Base-by-base conservation (phyloP, 73 alveolate species). In the Tetrahymena thermophila region DNA sequence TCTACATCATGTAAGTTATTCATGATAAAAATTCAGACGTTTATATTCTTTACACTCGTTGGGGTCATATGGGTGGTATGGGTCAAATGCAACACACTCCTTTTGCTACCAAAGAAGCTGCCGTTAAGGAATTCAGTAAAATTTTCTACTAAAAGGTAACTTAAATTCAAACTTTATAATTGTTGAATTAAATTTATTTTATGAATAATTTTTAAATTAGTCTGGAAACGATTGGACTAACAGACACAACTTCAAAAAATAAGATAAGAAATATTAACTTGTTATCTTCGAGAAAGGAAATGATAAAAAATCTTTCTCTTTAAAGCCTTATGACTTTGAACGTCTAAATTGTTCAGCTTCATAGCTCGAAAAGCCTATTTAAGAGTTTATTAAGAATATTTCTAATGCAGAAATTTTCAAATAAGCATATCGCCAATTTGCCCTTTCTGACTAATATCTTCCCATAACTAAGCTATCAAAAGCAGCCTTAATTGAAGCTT, bases 51-150 rank as follows among this genome's bases (percentile, higher is more conserved):
- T 98, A 99, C 93, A 99, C 99, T 21, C 97, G 99, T 95, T 99
- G 98, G 98, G 99, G 99, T 10, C 93, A 99, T 43, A 98, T 99
- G 43, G 99, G 99, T n/a, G 99, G 98, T 94, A 97, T 93, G 85
- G 99, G 99, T n/a, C 98, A 98, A 94, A 97, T 97, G 96, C 98
- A 99, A 97, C 96, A 99, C 93, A 97, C 99, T 28, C 99, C 99
- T 1, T 99, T 98, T 95, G 95, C 96, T 58, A 94, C 94, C 35
- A 94, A 95, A 93, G 98, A 98, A 13, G 99, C 98, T 23, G 99
- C 99, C 10, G 95, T 97, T 43, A 97, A 96, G 85, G 99, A 98
- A 96, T 98, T 98, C 96, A 96, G 97, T 50, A 98, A 97, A 95
- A 94, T 98, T 94, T 98, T 98, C 96, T 96, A 94, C 93, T 94